Evolutionary conservation across 202 grass and related monocot genomes (phyloP).

Genomic region (Zizania palustris): DNA sequence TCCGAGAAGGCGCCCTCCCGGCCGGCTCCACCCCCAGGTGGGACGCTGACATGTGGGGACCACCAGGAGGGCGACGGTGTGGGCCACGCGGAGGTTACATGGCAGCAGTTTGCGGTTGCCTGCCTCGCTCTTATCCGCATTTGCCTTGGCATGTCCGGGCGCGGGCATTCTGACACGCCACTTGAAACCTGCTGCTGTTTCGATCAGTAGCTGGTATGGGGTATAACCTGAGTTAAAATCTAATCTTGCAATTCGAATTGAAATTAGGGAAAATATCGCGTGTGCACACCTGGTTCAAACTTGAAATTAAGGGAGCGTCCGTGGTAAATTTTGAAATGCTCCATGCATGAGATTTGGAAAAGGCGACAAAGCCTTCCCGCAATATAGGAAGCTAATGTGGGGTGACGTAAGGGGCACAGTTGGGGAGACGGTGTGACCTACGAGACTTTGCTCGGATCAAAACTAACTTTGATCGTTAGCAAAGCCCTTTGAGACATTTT

Average conservation of each 20-base stretch:
- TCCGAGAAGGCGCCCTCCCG: neutral
- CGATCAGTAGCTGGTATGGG: neutral
- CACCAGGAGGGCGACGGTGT: neutral
- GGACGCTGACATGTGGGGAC: neutral
- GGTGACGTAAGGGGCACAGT: too few relatives aligned
- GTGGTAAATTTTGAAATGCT: neutral
- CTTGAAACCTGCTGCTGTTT: neutral
- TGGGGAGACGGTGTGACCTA: too few relatives aligned
- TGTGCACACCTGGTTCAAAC: too few relatives aligned
- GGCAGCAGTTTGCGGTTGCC: neutral
- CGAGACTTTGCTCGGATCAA: too few relatives aligned
- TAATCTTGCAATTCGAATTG: neutral
- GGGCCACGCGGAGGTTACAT: neutral
- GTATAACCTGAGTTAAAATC: neutral
- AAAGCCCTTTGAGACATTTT: too few relatives aligned
- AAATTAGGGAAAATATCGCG: neutral
- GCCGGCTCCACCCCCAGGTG: neutral
- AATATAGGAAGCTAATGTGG: too few relatives aligned
- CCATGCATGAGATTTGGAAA: neutral
- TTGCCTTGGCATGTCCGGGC: neutral
- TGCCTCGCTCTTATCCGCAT: constrained; percentile 33
- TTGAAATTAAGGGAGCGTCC: too few relatives aligned
- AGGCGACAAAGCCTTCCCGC: neutral
- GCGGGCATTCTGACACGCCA: neutral
- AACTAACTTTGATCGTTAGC: too few relatives aligned